These are phyloP conservation scores for Pichia kluyveri DNA, from an alignment of 805 yeast species.

Conservation along the genomic window DNA sequence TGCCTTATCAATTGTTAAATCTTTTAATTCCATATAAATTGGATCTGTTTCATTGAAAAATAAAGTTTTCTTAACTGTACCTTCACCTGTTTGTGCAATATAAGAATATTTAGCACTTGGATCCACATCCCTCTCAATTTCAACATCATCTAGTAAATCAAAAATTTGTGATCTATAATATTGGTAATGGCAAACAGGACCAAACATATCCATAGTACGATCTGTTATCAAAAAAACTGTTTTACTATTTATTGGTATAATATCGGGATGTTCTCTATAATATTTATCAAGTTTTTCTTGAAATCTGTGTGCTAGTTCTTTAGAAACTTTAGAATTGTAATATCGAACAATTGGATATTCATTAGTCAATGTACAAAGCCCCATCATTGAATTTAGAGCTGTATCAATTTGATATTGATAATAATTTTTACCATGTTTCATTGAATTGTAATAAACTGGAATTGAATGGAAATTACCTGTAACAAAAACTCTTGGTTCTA, in stretches of 20 bases:
- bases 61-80: slow-evolving; percentile 17
- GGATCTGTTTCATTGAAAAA: slow-evolving; percentile 21
- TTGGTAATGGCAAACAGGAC: slow-evolving; percentile 84
- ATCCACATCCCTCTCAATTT: slow-evolving; percentile 18
- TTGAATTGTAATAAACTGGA: slow-evolving; percentile 61
- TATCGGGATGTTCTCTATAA: slow-evolving; percentile 57
- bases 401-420: slow-evolving; percentile 48
- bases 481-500: slow-evolving; percentile 66
- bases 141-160: slow-evolving; percentile 40
- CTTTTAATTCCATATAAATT: slow-evolving; percentile 18
- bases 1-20: slow-evolving; percentile 20
- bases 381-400: slow-evolving; percentile 59
- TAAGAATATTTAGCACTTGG: slow-evolving; percentile 21
- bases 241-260: slow-evolving; percentile 40
- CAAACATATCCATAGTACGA: slow-evolving; percentile 71
- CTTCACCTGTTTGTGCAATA: slow-evolving; percentile 20
- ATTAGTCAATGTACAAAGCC: slow-evolving; percentile 68
- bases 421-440: slow-evolving; percentile 49
- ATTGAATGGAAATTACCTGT: slow-evolving; percentile 52
- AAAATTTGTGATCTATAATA: slow-evolving; percentile 87
- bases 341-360: slow-evolving; percentile 84
- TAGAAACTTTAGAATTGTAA: slow-evolving; percentile 45
- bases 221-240: slow-evolving; percentile 72
- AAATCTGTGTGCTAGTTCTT: slow-evolving; percentile 56
- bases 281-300: slow-evolving; percentile 68